Evolutionary conservation across 371 early-diverging fungal species (phyloP).

Genomic region (Mucor irregularis): DNA sequence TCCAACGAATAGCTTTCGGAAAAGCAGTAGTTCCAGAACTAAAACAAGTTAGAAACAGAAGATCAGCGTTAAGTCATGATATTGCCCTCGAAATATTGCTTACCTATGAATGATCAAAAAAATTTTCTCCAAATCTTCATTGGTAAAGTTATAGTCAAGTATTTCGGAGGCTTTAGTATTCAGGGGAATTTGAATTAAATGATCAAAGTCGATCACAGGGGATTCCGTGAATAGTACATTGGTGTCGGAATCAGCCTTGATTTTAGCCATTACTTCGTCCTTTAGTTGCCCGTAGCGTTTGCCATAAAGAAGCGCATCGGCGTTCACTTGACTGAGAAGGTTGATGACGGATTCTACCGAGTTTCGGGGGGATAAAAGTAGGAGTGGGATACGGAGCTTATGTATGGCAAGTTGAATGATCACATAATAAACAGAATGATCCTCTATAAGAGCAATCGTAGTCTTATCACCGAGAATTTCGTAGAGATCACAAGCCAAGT

Average conservation of each 20-base stretch:
- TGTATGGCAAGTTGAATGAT: slow-evolving; percentile 27
- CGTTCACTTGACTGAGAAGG: slow-evolving; percentile 24
- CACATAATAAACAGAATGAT: slow-evolving; percentile 23
- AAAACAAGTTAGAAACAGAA: neutral
- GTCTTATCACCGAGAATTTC: neutral
- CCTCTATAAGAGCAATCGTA: slow-evolving; percentile 21
- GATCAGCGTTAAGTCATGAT: too few species aligned
- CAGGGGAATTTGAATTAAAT: neutral
- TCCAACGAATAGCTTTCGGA: neutral
- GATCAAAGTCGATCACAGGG: neutral
- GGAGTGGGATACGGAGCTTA: slow-evolving; percentile 20
- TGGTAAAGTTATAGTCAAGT: neutral
- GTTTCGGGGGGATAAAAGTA: slow-evolving; percentile 35
- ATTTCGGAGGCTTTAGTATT: neutral
- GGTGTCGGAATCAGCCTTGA: neutral
- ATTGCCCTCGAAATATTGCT: too few species aligned
- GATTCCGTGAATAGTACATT: neutral
- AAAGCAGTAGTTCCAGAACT: neutral
- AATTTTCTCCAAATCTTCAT: neutral
- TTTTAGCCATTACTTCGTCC: slow-evolving; percentile 14
- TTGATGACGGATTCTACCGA: slow-evolving; percentile 28
- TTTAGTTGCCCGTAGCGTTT: too few species aligned
- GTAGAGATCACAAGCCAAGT: slow-evolving; percentile 27
- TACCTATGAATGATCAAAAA: neutral
- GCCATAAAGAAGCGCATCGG: slow-evolving; percentile 17